Percentiles rank a stretch among this genome's conserved stretches.
These are phyloP conservation scores for Trypanosoma conorhini DNA, from an alignment of 208 protist genomes.

Conservation along the genomic window DNA sequence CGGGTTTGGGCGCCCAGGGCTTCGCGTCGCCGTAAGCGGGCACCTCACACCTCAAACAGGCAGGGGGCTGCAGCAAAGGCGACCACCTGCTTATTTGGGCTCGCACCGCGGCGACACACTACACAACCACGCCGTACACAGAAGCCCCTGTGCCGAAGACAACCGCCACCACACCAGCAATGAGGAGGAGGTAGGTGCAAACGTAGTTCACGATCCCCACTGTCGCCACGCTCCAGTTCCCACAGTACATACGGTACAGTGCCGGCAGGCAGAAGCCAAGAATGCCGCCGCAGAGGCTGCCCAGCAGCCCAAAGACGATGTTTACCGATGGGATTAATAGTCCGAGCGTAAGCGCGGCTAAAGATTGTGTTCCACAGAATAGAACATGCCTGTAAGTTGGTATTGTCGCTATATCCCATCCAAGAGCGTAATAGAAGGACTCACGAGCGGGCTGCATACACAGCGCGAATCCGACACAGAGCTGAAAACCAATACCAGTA, in stretches of 20 bases:
- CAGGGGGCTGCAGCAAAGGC: not conserved
- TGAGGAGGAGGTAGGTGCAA: slow-evolving; percentile 71
- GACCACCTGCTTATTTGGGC: not conserved
- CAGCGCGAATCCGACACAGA: slow-evolving; percentile 63
- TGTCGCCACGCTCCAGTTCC: slow-evolving; percentile 46
- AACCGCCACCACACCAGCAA: slow-evolving; percentile 65
- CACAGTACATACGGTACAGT: slow-evolving; percentile 82
- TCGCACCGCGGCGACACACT: not conserved
- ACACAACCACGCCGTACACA: slow-evolving; percentile 43
- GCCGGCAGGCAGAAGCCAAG: slow-evolving; percentile 86
- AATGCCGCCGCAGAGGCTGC: slow-evolving; percentile 72
- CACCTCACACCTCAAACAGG: not conserved
- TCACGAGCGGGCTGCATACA: slow-evolving; percentile 63
- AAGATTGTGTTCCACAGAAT: slow-evolving; percentile 47
- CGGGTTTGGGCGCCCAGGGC: not conserved
- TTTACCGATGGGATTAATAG: slow-evolving; percentile 72
- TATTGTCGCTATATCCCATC: slow-evolving; percentile 49
- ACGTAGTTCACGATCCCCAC: slow-evolving; percentile 76
- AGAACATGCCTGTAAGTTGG: slow-evolving; percentile 58
- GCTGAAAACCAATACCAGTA: slow-evolving; percentile 62
- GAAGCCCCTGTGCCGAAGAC: slow-evolving; percentile 67
- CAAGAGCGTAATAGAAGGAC: slow-evolving; percentile 56
- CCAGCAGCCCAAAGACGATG: slow-evolving; percentile 80
- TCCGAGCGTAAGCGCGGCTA: slow-evolving; percentile 71
- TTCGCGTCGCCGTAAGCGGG: not conserved